These are phyloP conservation scores for Panellus pusillus DNA, from an alignment of 768 basidiomycete species.

Conservation along the genomic window DNA sequence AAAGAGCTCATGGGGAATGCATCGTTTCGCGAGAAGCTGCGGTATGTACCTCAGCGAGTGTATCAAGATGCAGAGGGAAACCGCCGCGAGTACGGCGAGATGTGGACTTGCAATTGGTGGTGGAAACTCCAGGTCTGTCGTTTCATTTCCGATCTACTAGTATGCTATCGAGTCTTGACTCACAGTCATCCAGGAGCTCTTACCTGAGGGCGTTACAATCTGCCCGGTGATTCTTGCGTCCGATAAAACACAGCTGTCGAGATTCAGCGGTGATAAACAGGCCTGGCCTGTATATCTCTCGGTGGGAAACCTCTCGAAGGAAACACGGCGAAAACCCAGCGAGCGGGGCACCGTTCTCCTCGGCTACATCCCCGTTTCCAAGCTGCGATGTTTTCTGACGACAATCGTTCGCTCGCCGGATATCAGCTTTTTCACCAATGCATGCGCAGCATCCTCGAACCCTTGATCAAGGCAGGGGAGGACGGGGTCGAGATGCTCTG, in stretches of 20 bases:
- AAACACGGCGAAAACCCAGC: constrained; percentile 24
- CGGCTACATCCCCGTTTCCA: constrained; percentile 35
- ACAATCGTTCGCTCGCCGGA: constrained; percentile 14
- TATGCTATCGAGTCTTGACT: neutral
- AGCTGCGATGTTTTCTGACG: constrained; percentile 27
- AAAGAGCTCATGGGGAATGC: constrained; percentile 29
- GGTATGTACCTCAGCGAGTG: constrained; percentile 26
- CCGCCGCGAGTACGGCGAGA: constrained; percentile 24
- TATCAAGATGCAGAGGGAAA: constrained; percentile 1
- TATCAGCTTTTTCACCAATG: constrained; percentile 36
- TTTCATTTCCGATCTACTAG: neutral
- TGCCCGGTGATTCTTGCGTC: constrained; percentile 35
- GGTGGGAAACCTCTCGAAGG: constrained; percentile 32
- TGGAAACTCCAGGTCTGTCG: constrained; percentile 29
- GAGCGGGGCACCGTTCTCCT: constrained; percentile 30
- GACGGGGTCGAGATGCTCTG: constrained; percentile 20
- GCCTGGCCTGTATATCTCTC: constrained; percentile 38
- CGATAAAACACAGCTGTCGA: constrained; percentile 35
- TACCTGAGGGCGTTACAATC: constrained; percentile 19
- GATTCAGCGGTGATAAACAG: constrained; percentile 31
- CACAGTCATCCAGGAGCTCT: constrained; percentile 12
- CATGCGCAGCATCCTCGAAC: constrained; percentile 26
- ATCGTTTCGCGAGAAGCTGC: constrained; percentile 25
- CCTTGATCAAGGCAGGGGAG: constrained; percentile 20
- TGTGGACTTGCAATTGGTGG: constrained; percentile 35